Conservation (phyloP, 495 filamentous ascomycete species). For the Recurvomyces mirabilis region DNA sequence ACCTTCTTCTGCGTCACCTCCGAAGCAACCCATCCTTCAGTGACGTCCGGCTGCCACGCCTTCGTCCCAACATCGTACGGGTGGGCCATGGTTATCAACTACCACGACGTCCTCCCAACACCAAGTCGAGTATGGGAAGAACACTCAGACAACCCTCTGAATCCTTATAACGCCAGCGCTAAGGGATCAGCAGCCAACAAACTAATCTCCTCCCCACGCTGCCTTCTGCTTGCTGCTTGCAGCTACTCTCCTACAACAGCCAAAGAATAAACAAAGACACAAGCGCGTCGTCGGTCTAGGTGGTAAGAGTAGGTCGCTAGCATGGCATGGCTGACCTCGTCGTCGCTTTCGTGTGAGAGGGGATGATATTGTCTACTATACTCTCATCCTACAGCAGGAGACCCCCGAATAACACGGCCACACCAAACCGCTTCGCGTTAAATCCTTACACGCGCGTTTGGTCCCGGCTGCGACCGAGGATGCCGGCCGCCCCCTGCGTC, state of each 20-base stretch:
- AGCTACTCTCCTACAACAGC: neutral
- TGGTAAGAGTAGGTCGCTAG: conserved; percentile 1
- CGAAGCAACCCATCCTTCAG: conserved; percentile 94
- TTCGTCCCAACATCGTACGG: conserved; percentile 93
- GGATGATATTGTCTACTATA: too few relatives aligned
- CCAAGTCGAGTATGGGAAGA: too few relatives aligned
- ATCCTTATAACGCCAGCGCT: conserved; percentile 6
- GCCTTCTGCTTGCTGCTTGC: too few relatives aligned
- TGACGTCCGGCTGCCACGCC: conserved; percentile 94
- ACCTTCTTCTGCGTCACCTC: conserved; percentile 82
- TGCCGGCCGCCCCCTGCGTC: too few relatives aligned
- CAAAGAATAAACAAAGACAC: neutral
- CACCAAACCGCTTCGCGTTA: too few relatives aligned
- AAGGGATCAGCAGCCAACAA: neutral
- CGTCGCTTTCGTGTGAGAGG: too few relatives aligned
- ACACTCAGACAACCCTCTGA: too few relatives aligned
- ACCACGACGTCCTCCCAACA: neutral
- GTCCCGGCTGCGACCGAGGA: too few relatives aligned
- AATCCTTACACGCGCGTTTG: too few relatives aligned
- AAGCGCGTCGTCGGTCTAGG: conserved; percentile 3
- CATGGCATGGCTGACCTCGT: conserved; percentile 1
- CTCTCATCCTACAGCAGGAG: too few relatives aligned
- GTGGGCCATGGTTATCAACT: conserved; percentile 59
- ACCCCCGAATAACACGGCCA: too few relatives aligned
- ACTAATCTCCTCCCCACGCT: too few relatives aligned